Conservation (phyloP, 73 alveolate species). For the Paramecium bursaria region DNA sequence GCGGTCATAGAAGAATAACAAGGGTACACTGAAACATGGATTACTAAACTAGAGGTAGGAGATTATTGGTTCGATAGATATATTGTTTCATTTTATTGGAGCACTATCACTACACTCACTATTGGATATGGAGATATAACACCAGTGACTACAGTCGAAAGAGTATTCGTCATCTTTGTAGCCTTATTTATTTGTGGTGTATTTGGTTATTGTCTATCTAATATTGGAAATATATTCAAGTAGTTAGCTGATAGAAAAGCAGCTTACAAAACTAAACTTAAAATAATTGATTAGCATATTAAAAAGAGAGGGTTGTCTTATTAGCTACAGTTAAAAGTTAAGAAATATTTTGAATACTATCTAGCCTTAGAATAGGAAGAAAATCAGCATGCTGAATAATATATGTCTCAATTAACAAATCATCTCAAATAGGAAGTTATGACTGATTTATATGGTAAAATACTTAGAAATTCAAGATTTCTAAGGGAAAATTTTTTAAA, state of each 20-base stretch:
- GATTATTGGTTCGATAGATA: constrained; percentile 72
- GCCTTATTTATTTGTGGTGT: constrained; percentile 46
- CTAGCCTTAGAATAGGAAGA: constrained; percentile 29
- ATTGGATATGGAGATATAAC: constrained; percentile 87
- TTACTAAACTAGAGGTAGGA: no score
- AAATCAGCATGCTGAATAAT: constrained; percentile 7
- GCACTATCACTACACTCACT: constrained; percentile 78
- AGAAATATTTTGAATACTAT: constrained; percentile 53
- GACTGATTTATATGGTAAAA: constrained; percentile 39
- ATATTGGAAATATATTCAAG: constrained; percentile 47
- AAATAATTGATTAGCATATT: constrained; percentile 18
- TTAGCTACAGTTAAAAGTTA: constrained; percentile 29
- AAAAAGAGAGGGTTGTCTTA: constrained; percentile 36
- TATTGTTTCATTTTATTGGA: constrained; percentile 78
- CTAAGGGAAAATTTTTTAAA: constrained; percentile 47
- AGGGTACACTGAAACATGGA: no score
- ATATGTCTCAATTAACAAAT: constrained; percentile 13
- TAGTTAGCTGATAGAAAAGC: constrained; percentile 17
- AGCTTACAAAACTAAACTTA: neutral
- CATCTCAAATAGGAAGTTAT: constrained; percentile 43
- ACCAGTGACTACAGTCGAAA: constrained; percentile 81
- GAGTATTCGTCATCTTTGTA: constrained; percentile 72
- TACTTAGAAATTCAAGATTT: constrained; percentile 41
- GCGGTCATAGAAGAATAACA: constrained; percentile 64
- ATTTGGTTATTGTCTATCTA: constrained; percentile 52